Base-by-base conservation (phyloP, 164 flowering plant genomes). In the Vitis rupestris region DNA sequence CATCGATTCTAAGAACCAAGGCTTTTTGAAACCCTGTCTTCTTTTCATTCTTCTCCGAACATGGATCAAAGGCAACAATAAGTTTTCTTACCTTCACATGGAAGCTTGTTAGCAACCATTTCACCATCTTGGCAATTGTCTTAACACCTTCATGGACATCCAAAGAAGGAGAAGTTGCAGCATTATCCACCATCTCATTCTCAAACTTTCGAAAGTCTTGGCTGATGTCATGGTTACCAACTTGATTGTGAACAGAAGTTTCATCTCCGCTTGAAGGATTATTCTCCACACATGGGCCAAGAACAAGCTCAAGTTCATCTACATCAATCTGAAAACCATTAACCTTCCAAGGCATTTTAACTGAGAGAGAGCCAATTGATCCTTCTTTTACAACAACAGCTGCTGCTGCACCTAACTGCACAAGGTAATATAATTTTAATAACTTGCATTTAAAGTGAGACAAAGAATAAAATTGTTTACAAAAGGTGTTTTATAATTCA, bases 111-210 rank as follows among this genome's bases (percentile, higher is more conserved):
- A 96, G 93, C 71, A 96, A 80, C 90, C 91, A 85, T 74, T 89
- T 86, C 12, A 96, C 88, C 90, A 90, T 82, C 76, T 90, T 89
- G 23, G 97, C 97, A 82, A 96, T 84, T 31, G 86, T 82, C 81
- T 91, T 92, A 51, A 96, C 98, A 78, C 98, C 99, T 78, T 96
- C 92, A 79, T 89, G 98, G 66, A 93, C 86, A 83, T 88, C 88
- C 64, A 78, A 61, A 14, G 84, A 75, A 64, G 75, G 14, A 52
- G 81, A 75, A 59, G 69, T 72, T 3, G 62, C 61, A 72, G 74
- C 56, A 66, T 68, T 70, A 12, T 77, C 79, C 53, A 8, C 67
- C 48, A 50, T 57, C 51, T 83, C 88, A 75, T 72, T 60, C 17
- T 76, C 83, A 49, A 27, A 30, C 62, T 81, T 84, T 66, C 74